These are phyloP conservation scores for Pichia deserticola DNA, from an alignment of 805 yeast genomes.

Conservation along the genomic window DNA sequence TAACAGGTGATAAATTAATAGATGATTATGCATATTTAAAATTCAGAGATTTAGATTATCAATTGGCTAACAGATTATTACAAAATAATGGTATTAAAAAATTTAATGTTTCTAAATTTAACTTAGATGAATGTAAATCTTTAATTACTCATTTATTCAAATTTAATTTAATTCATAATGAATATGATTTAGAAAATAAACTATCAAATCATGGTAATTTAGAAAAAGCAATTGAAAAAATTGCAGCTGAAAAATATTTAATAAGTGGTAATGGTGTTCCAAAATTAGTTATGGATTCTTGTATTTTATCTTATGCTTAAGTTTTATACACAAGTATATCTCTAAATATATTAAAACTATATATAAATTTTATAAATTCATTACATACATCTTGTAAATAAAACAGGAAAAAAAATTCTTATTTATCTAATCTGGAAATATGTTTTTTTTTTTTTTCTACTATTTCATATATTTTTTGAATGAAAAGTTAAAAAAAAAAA, in stretches of 20 bases:
- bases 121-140: slow-evolving; percentile 36
- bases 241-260: slow-evolving; percentile 43
- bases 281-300: slow-evolving; percentile 37
- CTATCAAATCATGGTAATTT: slow-evolving; percentile 8
- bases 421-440: no score
- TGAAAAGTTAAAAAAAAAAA: no score
- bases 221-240: slow-evolving; percentile 24
- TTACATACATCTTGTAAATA: no score
- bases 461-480: slow-evolving; percentile 4
- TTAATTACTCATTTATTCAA: slow-evolving; percentile 36
- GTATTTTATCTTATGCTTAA: slow-evolving; percentile 29
- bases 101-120: slow-evolving; percentile 36
- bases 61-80: slow-evolving; percentile 41
- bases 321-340: not conserved
- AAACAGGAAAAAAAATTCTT: no score
- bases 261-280: slow-evolving; percentile 65
- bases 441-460: slow-evolving; percentile 1
- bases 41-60: slow-evolving; percentile 42
- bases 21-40: slow-evolving; percentile 70
- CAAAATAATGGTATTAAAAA: slow-evolving; percentile 21
- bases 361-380: not conserved
- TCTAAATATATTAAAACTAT: not conserved
- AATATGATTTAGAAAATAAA: slow-evolving; percentile 27
- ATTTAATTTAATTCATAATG: slow-evolving; percentile 32
- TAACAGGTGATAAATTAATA: slow-evolving; percentile 30